phyloP scores from a whole-genome alignment of 2,329 filamentous ascomycete species.

The Ophiostoma sp. region DNA sequence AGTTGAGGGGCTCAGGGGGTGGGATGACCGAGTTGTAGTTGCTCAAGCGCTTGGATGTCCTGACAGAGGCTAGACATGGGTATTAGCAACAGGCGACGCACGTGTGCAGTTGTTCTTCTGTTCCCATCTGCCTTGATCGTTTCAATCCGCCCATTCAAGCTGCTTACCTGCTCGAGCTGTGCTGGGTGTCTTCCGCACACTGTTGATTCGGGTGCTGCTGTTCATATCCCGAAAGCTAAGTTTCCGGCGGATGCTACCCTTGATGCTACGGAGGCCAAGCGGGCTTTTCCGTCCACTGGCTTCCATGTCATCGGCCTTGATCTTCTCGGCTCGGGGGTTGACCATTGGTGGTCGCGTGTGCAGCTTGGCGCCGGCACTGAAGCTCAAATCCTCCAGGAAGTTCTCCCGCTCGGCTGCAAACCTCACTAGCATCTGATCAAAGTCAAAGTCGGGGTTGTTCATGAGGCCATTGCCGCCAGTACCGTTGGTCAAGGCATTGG shows the following conservation, averaged over 20 bases:
- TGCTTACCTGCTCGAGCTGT: conserved; percentile 68
- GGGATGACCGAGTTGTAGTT: conserved; percentile 99
- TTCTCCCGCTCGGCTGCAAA: conserved; percentile 93
- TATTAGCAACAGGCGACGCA: conserved; percentile 22
- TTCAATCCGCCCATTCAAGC: not conserved
- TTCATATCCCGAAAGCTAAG: conserved; percentile 94
- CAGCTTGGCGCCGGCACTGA: conserved; percentile 75
- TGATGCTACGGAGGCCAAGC: conserved; percentile 47
- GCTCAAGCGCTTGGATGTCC: conserved; percentile 82
- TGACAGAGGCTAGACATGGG: conserved; percentile 48
- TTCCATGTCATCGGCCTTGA: conserved; percentile 64
- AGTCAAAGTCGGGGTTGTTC: conserved; percentile 65
- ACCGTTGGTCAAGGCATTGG: conserved; percentile 30
- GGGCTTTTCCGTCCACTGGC: conserved; percentile 50
- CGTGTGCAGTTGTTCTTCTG: not conserved
- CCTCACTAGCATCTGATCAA: conserved; percentile 86
- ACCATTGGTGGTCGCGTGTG: conserved; percentile 65
- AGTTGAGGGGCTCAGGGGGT: conserved; percentile 80
- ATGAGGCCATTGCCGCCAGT: conserved; percentile 31
- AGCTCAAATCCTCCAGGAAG: conserved; percentile 86
- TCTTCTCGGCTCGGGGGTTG: conserved; percentile 73
- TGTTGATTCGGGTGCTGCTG: conserved; percentile 43
- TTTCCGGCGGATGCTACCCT: conserved; percentile 86
- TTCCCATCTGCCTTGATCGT: not conserved
- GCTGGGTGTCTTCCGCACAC: conserved; percentile 73